Conservation (phyloP, 2,329 filamentous ascomycete species). For the Trichoderma sp. region DNA sequence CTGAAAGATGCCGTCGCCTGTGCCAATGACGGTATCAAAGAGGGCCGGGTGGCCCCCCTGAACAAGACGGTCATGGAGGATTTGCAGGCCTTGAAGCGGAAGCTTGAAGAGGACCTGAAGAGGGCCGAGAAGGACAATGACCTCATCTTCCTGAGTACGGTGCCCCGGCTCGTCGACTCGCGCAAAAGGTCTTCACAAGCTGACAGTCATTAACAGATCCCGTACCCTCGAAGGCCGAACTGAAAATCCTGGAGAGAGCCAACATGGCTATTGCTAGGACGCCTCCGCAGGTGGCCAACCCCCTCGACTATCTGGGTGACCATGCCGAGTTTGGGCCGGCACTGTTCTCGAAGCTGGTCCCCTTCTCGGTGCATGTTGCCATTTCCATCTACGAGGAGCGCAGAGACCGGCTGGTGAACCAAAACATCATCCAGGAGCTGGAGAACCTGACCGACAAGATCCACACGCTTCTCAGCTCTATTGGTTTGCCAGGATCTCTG, state of each 20-base stretch:
- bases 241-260: constrained; percentile 82
- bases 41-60: constrained; percentile 71
- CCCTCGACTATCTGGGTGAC: constrained; percentile 78
- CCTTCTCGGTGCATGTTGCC: constrained; percentile 92
- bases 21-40: constrained; percentile 83
- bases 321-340: constrained; percentile 79
- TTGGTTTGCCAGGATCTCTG: constrained; percentile 88
- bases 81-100: constrained; percentile 77
- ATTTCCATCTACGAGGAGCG: constrained; percentile 94
- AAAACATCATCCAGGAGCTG: constrained; percentile 80
- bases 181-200: constrained; percentile 27
- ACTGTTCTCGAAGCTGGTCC: constrained; percentile 87
- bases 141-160: constrained; percentile 80
- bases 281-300: constrained; percentile 79
- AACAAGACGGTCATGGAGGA: constrained; percentile 81
- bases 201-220: constrained; percentile 66
- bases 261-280: constrained; percentile 82
- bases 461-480: constrained; percentile 74
- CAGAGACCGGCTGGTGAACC: constrained; percentile 85
- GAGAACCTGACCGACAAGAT: constrained; percentile 79
- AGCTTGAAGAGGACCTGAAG: constrained; percentile 84
- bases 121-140: constrained; percentile 96
- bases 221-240: constrained; percentile 84
- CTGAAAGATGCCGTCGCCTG: constrained; percentile 80
- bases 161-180: too few relatives aligned